Evolutionary conservation across 305 asterid species (phyloP).

Genomic region (Ilex paraguariensis): DNA sequence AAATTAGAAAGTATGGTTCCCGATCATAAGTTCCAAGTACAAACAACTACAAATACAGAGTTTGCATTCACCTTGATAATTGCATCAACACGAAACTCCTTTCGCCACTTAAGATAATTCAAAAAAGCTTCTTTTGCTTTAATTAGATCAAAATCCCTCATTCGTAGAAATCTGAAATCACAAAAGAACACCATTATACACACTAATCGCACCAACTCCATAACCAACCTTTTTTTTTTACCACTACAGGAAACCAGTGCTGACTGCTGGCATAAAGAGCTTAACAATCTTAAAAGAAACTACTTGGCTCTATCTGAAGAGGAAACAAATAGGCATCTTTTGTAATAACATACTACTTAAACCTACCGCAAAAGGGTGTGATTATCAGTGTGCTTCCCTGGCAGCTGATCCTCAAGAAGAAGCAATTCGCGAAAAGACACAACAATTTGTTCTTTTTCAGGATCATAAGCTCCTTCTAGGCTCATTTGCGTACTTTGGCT

Average conservation of each 20-base stretch:
- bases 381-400: slow-evolving; percentile 41
- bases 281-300: no score
- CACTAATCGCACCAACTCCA: no score
- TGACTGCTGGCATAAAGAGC: no score
- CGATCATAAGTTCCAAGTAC: not conserved
- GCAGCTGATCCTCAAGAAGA: slow-evolving; percentile 36
- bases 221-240: no score
- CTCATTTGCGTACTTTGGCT: slow-evolving; percentile 27
- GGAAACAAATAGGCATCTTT: no score
- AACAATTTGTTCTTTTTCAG: slow-evolving; percentile 44
- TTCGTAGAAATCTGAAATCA: slow-evolving; percentile 57
- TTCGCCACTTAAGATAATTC: slow-evolving; percentile 60
- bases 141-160: slow-evolving; percentile 53
- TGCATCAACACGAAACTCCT: slow-evolving; percentile 52
- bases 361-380: slow-evolving; percentile 59
- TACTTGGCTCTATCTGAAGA: no score
- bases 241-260: no score
- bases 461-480: slow-evolving; percentile 43
- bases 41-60: not conserved
- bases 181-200: not conserved
- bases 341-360: no score
- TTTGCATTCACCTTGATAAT: slow-evolving; percentile 32
- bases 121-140: slow-evolving; percentile 51
- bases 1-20: not conserved
- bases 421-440: slow-evolving; percentile 56